Conservation (phyloP, 257 asterid genomes). For the Plantago elongata region DNA sequence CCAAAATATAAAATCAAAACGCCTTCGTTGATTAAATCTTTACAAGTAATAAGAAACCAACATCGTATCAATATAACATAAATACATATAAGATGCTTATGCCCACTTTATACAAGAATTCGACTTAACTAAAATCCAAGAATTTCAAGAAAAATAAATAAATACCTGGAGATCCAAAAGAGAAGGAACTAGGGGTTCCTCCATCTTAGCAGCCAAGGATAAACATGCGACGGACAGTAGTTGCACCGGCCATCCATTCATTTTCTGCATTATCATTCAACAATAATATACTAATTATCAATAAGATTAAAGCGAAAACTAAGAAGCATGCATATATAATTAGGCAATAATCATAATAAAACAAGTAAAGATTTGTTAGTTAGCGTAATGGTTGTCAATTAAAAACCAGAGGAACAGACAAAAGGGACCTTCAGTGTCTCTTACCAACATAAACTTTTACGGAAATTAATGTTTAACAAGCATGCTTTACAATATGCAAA, state of each 20-base stretch:
- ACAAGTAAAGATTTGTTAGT: conserved; percentile 12
- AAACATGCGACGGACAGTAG: conserved; percentile 85
- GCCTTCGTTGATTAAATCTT: too few species aligned
- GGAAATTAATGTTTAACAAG: conserved; percentile 24
- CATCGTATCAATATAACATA: too few species aligned
- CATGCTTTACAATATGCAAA: conserved; percentile 20
- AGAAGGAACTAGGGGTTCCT: conserved; percentile 92
- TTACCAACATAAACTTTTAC: conserved; percentile 21
- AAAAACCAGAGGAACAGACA: conserved; percentile 28
- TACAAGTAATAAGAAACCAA: too few species aligned
- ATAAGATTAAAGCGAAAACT: too few species aligned
- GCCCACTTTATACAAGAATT: too few species aligned
- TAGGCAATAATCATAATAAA: conserved; percentile 3
- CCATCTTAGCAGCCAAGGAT: conserved; percentile 96
- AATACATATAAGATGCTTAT: too few species aligned
- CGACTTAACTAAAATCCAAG: too few species aligned
- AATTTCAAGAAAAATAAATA: neutral
- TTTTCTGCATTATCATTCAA: conserved; percentile 35
- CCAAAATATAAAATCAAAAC: too few species aligned
- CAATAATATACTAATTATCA: conserved; percentile 12
- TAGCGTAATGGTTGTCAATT: neutral
- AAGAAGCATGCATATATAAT: neutral
- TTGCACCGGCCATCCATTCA: conserved; percentile 89
- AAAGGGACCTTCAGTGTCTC: conserved; percentile 27
- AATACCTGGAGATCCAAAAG: conserved; percentile 88